Base-by-base conservation (phyloP, 495 filamentous ascomycete genomes). In the Friedmanniomyces simplex region DNA sequence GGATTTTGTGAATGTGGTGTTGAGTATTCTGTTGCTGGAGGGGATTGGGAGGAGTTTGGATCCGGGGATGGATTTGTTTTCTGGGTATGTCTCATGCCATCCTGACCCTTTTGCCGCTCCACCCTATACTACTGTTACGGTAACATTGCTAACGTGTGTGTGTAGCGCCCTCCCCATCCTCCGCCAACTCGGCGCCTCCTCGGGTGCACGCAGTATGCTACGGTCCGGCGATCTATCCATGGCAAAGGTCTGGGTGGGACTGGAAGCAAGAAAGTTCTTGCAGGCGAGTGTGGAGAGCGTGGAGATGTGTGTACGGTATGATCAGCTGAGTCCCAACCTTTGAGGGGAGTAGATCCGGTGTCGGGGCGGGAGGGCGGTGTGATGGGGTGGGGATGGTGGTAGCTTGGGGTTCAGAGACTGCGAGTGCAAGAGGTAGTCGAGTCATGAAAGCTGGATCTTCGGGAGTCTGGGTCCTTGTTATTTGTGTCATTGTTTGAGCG, bases 1-100 rank as follows among this genome's bases (percentile, higher is more conserved):
- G n/a, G 94, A 99, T 67, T 99, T 96, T 69, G 91, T 97, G 54
- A 99, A 99, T 66, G 93, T 99, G 1, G 91, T 99, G 18, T 87
- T 99, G 53, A 91, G 86, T 32, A 96, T 96, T 49, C 75, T 99
- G 37, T 76, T 99, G 1, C 76, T 99, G 1, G 94, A 99, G 67
- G 94, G 94, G 0, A 97, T 99, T 59, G 94, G 94, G 0, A 78
- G 94, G 43, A 86, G 73, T 58, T 74, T 99, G 32, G 82, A 99
- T 68, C 93, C 93, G 0, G 74, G 89, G 36, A 71, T 96, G 24
- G 94, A 99, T 71, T 74, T 99, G 2, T 83, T 99, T 65, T 84
- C 86, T 66, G 87, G 82, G 84, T 85, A 66, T 67, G 74, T 72
- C 41, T 28, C 20, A 34, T 50, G n/a, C n/a, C n/a, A n/a, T n/a